Evolutionary conservation across 371 early-diverging fungal genomes (phyloP).

Genomic region (Gilbertella persicaria): DNA sequence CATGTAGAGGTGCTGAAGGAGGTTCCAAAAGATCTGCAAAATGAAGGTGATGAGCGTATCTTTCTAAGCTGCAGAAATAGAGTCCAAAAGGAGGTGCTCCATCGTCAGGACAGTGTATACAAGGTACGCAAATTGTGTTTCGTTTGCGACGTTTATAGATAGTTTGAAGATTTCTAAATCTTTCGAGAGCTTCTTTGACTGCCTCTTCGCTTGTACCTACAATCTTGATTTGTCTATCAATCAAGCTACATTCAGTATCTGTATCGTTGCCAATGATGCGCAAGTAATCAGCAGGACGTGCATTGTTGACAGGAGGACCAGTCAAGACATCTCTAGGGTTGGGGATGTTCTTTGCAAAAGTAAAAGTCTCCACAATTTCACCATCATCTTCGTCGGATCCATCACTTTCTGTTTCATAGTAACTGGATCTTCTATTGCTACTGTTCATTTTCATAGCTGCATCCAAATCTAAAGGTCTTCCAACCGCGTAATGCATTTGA

Average conservation of each 20-base stretch:
- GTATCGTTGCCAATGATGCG: slow-evolving; percentile 27
- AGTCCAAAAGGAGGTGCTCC: slow-evolving; percentile 14
- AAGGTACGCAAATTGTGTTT: slow-evolving; percentile 16
- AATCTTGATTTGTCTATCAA: slow-evolving; percentile 19
- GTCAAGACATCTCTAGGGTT: slow-evolving; percentile 22
- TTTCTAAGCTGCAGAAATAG: slow-evolving; percentile 25
- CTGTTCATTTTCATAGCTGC: neutral
- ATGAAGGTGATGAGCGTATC: slow-evolving; percentile 11
- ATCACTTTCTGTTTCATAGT: slow-evolving; percentile 25
- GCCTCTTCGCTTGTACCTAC: slow-evolving; percentile 18
- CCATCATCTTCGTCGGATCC: slow-evolving; percentile 15
- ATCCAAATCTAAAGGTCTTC: slow-evolving; percentile 13
- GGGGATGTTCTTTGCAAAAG: slow-evolving; percentile 25
- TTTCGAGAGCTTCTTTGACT: slow-evolving; percentile 23
- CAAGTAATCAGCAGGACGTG: slow-evolving; percentile 19
- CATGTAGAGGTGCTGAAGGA: slow-evolving; percentile 23
- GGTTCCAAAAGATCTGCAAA: slow-evolving; percentile 8
- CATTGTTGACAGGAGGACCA: slow-evolving; percentile 8
- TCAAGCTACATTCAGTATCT: slow-evolving; percentile 23
- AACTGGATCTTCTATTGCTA: neutral
- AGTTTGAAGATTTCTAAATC: slow-evolving; percentile 28
- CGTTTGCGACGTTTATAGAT: slow-evolving; percentile 24
- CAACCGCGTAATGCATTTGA: neutral
- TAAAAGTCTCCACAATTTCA: slow-evolving; percentile 24
- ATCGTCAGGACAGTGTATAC: slow-evolving; percentile 16